Evolutionary conservation across 2,329 filamentous ascomycete species (phyloP), one percentile per base, ranked within the genome.

Genomic region (Plenodomus lindquistii): DNA sequence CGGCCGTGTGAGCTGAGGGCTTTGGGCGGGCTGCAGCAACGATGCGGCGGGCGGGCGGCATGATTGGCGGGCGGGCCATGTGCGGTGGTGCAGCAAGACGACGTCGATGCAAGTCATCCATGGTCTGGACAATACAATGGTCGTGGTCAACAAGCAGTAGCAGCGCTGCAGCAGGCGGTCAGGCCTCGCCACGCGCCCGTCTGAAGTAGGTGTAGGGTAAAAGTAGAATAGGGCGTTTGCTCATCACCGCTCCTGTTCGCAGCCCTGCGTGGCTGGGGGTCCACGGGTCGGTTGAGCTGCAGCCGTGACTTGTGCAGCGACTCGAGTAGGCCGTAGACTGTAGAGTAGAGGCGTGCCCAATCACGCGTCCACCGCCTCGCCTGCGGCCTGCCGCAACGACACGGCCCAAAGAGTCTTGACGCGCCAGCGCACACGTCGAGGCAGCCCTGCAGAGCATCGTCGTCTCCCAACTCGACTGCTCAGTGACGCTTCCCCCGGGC

Each of bases 31-130:
- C 46, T 55, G 59, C 49, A 55, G 43, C 38, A 40, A 43, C 47
- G 50, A 46, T 42, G 47, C 34, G 37, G 16, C n/a, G 35, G 3
- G 35, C 18, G 27, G 36, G 49, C 17, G 36, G 39, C 39, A 44
- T 52, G 49, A 60, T 60, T 62, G 39, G 58, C 41, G 36, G 20
- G 18, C 40, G 40, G 19, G 44, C 42, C 53, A 57, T 54, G 51
- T 55, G 57, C 59, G 59, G 60, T 48, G 37, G 52, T 62, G n/a
- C n/a, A n/a, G n/a, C n/a, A n/a, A n/a, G n/a, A n/a, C n/a, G n/a
- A n/a, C n/a, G n/a, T n/a, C n/a, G n/a, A n/a, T n/a, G 59, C 58
- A 63, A 63, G 59, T 59, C 56, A 60, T 58, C 38, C 56, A 60
- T 58, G 36, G 50, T 41, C 45, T 42, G 48, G 44, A 38, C 44